phyloP scores from a whole-genome alignment of 306 rosid genomes.

The Parietaria judaica region DNA sequence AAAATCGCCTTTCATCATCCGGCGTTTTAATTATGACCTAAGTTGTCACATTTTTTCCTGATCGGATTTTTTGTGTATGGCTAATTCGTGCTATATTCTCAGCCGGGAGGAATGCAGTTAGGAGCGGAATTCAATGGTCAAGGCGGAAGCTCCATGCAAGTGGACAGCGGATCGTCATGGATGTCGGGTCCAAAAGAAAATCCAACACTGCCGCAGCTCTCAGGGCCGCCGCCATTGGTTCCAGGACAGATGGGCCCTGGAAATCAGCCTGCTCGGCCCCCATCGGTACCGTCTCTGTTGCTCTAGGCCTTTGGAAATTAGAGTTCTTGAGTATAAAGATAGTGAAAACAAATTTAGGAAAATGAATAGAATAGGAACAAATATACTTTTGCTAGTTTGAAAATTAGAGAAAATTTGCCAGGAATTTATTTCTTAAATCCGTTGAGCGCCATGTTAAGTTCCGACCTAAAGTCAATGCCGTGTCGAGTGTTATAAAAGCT shows the following conservation, averaged over 20 bases:
- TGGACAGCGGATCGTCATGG: conserved; percentile 71
- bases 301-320: conserved; percentile 4
- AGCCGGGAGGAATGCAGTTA: conserved; percentile 56
- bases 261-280: conserved; percentile 47
- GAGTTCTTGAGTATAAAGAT: background rate
- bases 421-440: too few relatives aligned
- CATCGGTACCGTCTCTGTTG: conserved; percentile 31
- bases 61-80: background rate
- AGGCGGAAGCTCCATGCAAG: conserved; percentile 57
- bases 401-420: too few relatives aligned
- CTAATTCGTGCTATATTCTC: conserved; percentile 8
- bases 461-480: background rate
- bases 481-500: background rate
- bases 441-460: too few relatives aligned
- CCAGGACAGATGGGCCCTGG: conserved; percentile 52
- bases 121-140: conserved; percentile 70
- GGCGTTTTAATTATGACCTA: background rate
- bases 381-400: too few relatives aligned
- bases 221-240: conserved; percentile 43
- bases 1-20: background rate
- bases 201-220: conserved; percentile 36
- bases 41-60: background rate
- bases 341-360: too few relatives aligned
- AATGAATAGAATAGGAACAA: too few relatives aligned
- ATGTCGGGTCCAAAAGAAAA: conserved; percentile 56